Percentiles rank a stretch among this genome's conserved stretches.
Evolutionary conservation across 78 protist species (phyloP).

Genomic region (Tieghemostelium lacteum): DNA sequence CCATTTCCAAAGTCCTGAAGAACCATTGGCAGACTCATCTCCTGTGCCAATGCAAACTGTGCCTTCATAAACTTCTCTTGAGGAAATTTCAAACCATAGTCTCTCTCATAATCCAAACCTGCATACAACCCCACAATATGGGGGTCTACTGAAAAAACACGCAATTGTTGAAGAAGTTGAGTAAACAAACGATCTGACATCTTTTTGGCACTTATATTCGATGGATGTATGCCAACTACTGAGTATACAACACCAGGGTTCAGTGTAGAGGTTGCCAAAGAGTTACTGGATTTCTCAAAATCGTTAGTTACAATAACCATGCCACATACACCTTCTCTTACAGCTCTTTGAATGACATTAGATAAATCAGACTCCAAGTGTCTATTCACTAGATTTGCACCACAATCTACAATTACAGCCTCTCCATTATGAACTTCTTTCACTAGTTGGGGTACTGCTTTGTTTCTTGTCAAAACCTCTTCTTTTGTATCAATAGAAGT

Average conservation of each 20-base stretch:
- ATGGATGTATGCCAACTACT: conserved; percentile 68
- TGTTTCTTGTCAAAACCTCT: not conserved
- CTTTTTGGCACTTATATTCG: conserved; percentile 40
- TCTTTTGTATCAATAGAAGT: not conserved
- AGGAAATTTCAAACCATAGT: conserved; percentile 69
- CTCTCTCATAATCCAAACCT: conserved; percentile 73
- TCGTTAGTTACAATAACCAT: conserved; percentile 56
- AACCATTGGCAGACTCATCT: conserved; percentile 42
- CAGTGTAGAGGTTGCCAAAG: not conserved
- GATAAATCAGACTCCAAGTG: conserved; percentile 39
- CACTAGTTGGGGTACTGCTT: conserved; percentile 19
- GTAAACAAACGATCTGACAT: conserved; percentile 47
- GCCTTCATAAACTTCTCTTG: conserved; percentile 67
- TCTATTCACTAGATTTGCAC: conserved; percentile 54
- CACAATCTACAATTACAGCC: conserved; percentile 12
- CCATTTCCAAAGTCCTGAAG: conserved; percentile 64
- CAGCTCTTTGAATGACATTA: conserved; percentile 51
- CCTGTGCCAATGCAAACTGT: conserved; percentile 44
- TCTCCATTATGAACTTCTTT: not conserved
- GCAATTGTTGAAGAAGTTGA: conserved; percentile 43
- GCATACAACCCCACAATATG: conserved; percentile 42
- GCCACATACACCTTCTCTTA: conserved; percentile 23
- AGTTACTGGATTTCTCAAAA: conserved; percentile 32
- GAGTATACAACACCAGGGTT: conserved; percentile 25
- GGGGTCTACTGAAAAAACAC: conserved; percentile 40